Evolutionary conservation across 441 rosid genomes (phyloP).

Genomic region (Mallotus japonicus): DNA sequence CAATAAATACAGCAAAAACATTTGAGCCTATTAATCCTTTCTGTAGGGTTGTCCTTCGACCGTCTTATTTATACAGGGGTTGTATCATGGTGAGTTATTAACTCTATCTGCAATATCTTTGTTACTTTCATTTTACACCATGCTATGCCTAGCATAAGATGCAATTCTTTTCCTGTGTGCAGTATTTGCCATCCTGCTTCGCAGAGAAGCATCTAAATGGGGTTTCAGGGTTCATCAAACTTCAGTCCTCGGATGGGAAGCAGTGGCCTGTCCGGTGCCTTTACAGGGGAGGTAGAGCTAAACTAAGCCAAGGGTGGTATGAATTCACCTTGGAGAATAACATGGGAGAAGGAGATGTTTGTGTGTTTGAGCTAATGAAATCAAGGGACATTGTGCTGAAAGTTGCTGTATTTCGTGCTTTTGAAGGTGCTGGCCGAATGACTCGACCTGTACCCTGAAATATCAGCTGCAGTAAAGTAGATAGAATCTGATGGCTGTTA

Average conservation of each 20-base stretch:
- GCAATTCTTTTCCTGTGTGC: slow-evolving; percentile 27
- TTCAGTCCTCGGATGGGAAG: slow-evolving; percentile 72
- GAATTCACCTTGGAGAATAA: slow-evolving; percentile 86
- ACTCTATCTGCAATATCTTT: slow-evolving; percentile 2
- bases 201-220: slow-evolving; percentile 88
- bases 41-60: slow-evolving; percentile 94
- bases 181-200: slow-evolving; percentile 97
- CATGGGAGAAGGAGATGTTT: slow-evolving; percentile 95
- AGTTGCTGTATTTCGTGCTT: slow-evolving; percentile 75
- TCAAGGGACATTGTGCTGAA: slow-evolving; percentile 78
- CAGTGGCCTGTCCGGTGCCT: slow-evolving; percentile 96
- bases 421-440: slow-evolving; percentile 32
- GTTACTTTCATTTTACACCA: neutral
- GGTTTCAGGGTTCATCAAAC: slow-evolving; percentile 84
- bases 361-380: slow-evolving; percentile 76
- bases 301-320: slow-evolving; percentile 95
- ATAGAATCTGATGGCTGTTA: slow-evolving; percentile 21
- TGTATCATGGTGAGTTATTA: slow-evolving; percentile 82
- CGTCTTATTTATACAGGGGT: slow-evolving; percentile 92
- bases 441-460: slow-evolving; percentile 29
- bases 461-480: slow-evolving; percentile 20
- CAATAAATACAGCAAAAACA: slow-evolving; percentile 83
- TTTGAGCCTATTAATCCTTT: slow-evolving; percentile 92
- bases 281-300: slow-evolving; percentile 85
- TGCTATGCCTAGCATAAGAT: neutral